phyloP scores from a whole-genome alignment of 2,329 filamentous ascomycete species.

The Trichoderma sp. region DNA sequence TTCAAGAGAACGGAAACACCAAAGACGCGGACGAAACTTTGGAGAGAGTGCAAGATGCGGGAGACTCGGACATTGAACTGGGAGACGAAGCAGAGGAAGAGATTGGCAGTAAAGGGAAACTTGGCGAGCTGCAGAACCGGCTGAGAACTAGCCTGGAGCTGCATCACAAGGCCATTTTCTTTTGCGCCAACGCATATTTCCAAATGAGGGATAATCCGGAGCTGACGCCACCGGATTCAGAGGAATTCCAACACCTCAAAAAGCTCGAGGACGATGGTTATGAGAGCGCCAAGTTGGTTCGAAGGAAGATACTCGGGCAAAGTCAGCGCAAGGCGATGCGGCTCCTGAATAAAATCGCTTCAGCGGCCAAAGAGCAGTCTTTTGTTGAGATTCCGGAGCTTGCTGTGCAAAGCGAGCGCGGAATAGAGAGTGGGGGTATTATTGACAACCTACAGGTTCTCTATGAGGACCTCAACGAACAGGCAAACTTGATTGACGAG shows the following conservation, averaged over 20 bases:
- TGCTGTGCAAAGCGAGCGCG: conserved; percentile 54
- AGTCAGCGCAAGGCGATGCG: conserved; percentile 39
- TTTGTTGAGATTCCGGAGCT: conserved; percentile 65
- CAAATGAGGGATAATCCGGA: conserved; percentile 75
- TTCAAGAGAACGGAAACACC: conserved; percentile 35
- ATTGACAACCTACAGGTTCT: conserved; percentile 68
- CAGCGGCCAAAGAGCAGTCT: conserved; percentile 52
- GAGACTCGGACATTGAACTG: conserved; percentile 36
- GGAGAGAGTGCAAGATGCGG: conserved; percentile 3
- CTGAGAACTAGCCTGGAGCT: conserved; percentile 75
- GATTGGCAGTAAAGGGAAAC: conserved; percentile 41
- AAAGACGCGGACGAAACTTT: background rate
- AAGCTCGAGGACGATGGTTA: conserved; percentile 72
- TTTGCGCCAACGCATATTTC: conserved; percentile 78
- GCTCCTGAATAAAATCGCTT: conserved; percentile 64
- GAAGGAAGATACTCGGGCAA: conserved; percentile 74
- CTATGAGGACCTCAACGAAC: conserved; percentile 66
- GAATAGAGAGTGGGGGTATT: conserved; percentile 71
- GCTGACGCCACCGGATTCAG: conserved; percentile 65
- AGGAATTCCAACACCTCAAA: conserved; percentile 66
- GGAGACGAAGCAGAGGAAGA: conserved; percentile 42
- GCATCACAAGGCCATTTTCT: conserved; percentile 81
- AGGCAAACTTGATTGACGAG: conserved; percentile 69
- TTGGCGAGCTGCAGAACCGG: conserved; percentile 61
- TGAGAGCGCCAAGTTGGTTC: conserved; percentile 73